Base-by-base conservation (phyloP, 805 yeast species). In the Myxozyma geophila region DNA sequence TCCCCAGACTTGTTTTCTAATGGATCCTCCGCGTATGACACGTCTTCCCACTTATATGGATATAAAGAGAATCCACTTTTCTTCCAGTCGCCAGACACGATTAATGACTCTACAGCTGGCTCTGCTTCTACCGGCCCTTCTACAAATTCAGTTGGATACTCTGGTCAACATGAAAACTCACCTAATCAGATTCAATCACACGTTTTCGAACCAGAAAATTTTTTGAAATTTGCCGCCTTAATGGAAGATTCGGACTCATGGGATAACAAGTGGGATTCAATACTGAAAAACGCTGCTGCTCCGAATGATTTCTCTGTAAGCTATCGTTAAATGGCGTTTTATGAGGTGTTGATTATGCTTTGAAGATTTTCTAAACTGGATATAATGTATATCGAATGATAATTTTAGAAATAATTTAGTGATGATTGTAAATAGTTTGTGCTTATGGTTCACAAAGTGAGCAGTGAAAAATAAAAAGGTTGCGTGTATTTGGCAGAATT, bases 191-290 rank as follows among this genome's bases (percentile, higher is more conserved):
- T 41, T 39, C 17, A n/a, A 9, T 8, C 15, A 8, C 17, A 8
- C 4, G 21, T 13, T 43, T 43, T 43, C 17, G 47, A 43, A n/a
- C 4, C 10, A 7, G 48, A 49, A 13, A 59, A 59, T 6, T 23
- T 62, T 12, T 39, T 41, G 10, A 36, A 58, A 33, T 53, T 52
- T 53, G 60, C 66, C 2, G 56, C 63, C 13, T 51, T 17, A 21
- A 58, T 62, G 66, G 62, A 40, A 39, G 39, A 62, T 44, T n/a
- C 21, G 13, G 59, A 54, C n/a, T 17, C 55, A 7, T 62, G 66
- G 66, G 60, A 62, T 54, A 53, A 46, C 43, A 46, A 50, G 23
- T 62, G 66, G 66, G 66, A 62, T 41, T 41, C 55, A 15, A 39
- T 51, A 9, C 23, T 58, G 8, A 49, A 51, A 49, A n/a, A 21